These are phyloP conservation scores for Aspergillus sp. DNA, from an alignment of 2,329 filamentous ascomycete species.

Conservation along the genomic window DNA sequence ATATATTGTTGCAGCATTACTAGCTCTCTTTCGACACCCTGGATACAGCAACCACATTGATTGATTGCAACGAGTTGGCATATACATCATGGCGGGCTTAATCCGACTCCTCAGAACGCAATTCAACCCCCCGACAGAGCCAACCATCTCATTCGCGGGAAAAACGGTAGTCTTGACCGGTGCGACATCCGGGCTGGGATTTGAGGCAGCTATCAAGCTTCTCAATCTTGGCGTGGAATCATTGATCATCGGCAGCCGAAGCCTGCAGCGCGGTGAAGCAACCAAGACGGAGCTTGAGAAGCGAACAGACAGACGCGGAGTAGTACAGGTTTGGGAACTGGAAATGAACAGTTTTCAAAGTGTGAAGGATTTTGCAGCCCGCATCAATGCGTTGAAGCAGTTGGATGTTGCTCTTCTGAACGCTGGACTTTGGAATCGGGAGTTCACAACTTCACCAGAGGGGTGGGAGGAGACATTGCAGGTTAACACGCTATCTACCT, in stretches of 20 bases:
- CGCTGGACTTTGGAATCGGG: slow-evolving; percentile 43
- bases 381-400: slow-evolving; percentile 37
- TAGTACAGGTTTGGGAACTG: slow-evolving; percentile 46
- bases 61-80: not conserved
- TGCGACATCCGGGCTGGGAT: slow-evolving; percentile 52
- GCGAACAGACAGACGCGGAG: slow-evolving; percentile 28
- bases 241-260: slow-evolving; percentile 51
- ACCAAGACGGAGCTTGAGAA: slow-evolving; percentile 42
- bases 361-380: slow-evolving; percentile 44
- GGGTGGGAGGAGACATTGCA: slow-evolving; percentile 57
- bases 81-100: slow-evolving; percentile 27
- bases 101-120: slow-evolving; percentile 31
- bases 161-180: slow-evolving; percentile 53
- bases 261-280: slow-evolving; percentile 41
- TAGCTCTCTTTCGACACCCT: not conserved
- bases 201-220: slow-evolving; percentile 51
- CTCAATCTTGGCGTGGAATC: slow-evolving; percentile 42
- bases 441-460: slow-evolving; percentile 38
- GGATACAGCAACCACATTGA: not conserved
- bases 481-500: slow-evolving; percentile 59
- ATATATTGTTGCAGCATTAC: not conserved
- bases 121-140: slow-evolving; percentile 37
- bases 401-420: slow-evolving; percentile 50
- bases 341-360: slow-evolving; percentile 49
- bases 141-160: slow-evolving; percentile 41